Conservation (phyloP, 768 basidiomycete genomes). For the Porphyrellus cyaneotinctus region DNA sequence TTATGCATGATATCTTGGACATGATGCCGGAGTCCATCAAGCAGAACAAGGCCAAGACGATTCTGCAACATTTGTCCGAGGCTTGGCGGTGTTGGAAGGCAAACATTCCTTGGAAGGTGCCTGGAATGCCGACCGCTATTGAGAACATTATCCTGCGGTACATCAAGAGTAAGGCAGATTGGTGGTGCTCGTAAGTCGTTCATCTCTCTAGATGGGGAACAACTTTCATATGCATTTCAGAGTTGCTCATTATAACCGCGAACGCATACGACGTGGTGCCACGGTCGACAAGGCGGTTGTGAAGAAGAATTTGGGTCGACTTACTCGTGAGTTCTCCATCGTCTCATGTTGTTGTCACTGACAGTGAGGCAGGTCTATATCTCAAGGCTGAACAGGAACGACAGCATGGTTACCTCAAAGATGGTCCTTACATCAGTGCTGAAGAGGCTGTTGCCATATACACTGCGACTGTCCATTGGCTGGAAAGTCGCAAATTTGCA, state of each 20-base stretch:
- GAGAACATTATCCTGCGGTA: slow-evolving; percentile 99
- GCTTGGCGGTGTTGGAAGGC: slow-evolving; percentile 99
- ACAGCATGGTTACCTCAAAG: slow-evolving; percentile 97
- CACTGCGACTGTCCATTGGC: slow-evolving; percentile 97
- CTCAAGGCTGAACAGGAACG: slow-evolving; percentile 98
- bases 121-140: slow-evolving; percentile 98
- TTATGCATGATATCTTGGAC: slow-evolving; percentile 99
- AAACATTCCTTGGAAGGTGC: slow-evolving; percentile 99
- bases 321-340: slow-evolving; percentile 64
- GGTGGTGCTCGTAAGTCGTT: slow-evolving; percentile 84
- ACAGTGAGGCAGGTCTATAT: slow-evolving; percentile 61
- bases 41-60: slow-evolving; percentile 99
- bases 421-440: slow-evolving; percentile 97
- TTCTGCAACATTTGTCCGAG: slow-evolving; percentile 95
- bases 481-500: slow-evolving; percentile 95
- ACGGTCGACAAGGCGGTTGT: slow-evolving; percentile 98
- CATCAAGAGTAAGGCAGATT: slow-evolving; percentile 99
- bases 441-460: slow-evolving; percentile 99
- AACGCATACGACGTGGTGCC: slow-evolving; percentile 94
- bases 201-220: background rate
- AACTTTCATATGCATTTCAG: slow-evolving; percentile 30
- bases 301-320: slow-evolving; percentile 97
- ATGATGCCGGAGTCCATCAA: slow-evolving; percentile 99
- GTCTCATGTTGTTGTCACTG: background rate
- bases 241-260: slow-evolving; percentile 96